Base-by-base conservation (phyloP, 768 basidiomycete genomes). In the Paxillus involutus region DNA sequence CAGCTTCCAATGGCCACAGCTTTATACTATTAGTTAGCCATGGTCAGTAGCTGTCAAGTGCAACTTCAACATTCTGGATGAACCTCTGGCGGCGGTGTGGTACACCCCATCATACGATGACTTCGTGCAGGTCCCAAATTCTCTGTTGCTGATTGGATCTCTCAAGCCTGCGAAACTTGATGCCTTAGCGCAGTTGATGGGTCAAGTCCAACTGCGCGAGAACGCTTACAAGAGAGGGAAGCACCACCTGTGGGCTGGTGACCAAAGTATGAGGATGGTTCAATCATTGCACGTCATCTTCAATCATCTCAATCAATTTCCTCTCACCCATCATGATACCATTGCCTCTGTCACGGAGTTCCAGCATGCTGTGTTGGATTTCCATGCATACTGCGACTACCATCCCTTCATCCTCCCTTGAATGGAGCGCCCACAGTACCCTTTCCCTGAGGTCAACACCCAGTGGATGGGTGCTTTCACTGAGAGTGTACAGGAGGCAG, bases 1-100 rank as follows among this genome's bases (percentile, higher is more conserved):
- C 30, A 44, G 51, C 35, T 52, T 45, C 43, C 51, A 52, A 26
- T 52, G 51, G 51, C 51, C 51, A 17, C 51, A 52, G 30, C 11
- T 35, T 7, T 43, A 29, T 16, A 12, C 33, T 14, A 17, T 21
- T 3, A 42, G 44, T 12, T 52, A 17, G 11, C 17, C 44, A 24
- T 52, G 30, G 30, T 4, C 9, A 9, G 30, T 30, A 30, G 30
- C 30, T 30, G 30, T 30, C 30, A 30, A 30, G 44, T 26, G 29
- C 33, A 14, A 19, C 44, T 21, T 46, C 42, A 10, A 39, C 44
- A 11, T 43, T 33, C 14, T 32, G 4, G 12, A 37, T 53, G 48
- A 49, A 55, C 35, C 39, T 11, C 40, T 43, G 1, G 24, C 26
- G 6, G 39, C 33, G 26, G 39, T 24, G 0, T 54, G 53, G 53